Conservation (phyloP, 208 protist genomes). For the Trypanosoma congolense region DNA sequence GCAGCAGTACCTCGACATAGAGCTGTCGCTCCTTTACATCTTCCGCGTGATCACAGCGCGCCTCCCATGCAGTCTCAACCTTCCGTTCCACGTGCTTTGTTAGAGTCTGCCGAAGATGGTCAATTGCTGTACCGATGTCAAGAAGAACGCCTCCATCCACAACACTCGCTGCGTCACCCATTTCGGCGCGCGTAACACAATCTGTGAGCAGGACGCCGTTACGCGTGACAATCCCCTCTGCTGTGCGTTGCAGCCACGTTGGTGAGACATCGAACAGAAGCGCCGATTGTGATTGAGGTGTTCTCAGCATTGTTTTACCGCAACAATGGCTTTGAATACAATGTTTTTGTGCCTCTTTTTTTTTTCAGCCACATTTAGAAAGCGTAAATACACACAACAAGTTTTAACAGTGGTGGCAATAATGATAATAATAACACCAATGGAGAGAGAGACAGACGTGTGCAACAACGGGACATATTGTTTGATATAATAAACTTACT, state of each 20-base stretch:
- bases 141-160: not conserved
- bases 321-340: too few relatives aligned
- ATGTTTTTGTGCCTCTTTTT: too few relatives aligned
- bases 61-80: not conserved
- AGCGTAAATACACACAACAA: too few relatives aligned
- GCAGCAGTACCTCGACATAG: slow-evolving; percentile 40
- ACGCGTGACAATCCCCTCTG: slow-evolving; percentile 31
- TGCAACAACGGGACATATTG: too few relatives aligned
- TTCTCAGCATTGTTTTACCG: slow-evolving; percentile 1
- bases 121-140: slow-evolving; percentile 12
- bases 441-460: too few relatives aligned
- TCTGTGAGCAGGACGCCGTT: slow-evolving; percentile 48
- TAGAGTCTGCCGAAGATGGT: slow-evolving; percentile 10
- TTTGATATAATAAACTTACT: too few relatives aligned
- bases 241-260: slow-evolving; percentile 24
- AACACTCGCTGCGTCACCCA: slow-evolving; percentile 28
- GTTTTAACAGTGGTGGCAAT: too few relatives aligned
- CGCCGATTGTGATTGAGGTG: not conserved
- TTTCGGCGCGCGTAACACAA: slow-evolving; percentile 30
- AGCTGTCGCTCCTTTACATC: slow-evolving; percentile 38
- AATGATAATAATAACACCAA: too few relatives aligned
- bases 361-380: too few relatives aligned
- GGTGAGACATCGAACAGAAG: slow-evolving; percentile 12
- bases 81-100: slow-evolving; percentile 2
- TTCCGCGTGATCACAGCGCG: slow-evolving; percentile 1